A percentile compares a stretch with the other conserved stretches of the same genome.
These are phyloP conservation scores for Zea mays DNA, from an alignment of 176 grass and related monocot genomes.

Conservation along the genomic window Zm-B73-REFERENCE-NAM-5.0 NC_050097.1:227344001-227344500, in stretches of 20 bases:
- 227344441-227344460: neutral
- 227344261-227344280: neutral
- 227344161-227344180: conserved; percentile 6
- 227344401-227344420: too few relatives aligned
- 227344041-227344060: neutral
- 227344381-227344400: neutral
- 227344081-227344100: conserved; percentile 18
- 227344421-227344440: too few relatives aligned
- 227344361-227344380: neutral
- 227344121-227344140: conserved; percentile 9
- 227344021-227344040: conserved; percentile 15
- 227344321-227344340: neutral
- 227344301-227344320: neutral
- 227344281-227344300: neutral
- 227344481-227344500: too few relatives aligned
- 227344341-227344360: neutral
- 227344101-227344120: conserved; percentile 5
- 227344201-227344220: neutral
- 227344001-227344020: conserved; percentile 9
- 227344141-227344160: conserved; percentile 29
- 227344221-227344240: neutral
- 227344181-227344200: conserved; percentile 2
- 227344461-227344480: neutral
- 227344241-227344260: neutral
- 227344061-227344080: neutral